Base-by-base conservation (phyloP, 2,329 filamentous ascomycete genomes). In the Hymenoscyphus fraxineus region DNA sequence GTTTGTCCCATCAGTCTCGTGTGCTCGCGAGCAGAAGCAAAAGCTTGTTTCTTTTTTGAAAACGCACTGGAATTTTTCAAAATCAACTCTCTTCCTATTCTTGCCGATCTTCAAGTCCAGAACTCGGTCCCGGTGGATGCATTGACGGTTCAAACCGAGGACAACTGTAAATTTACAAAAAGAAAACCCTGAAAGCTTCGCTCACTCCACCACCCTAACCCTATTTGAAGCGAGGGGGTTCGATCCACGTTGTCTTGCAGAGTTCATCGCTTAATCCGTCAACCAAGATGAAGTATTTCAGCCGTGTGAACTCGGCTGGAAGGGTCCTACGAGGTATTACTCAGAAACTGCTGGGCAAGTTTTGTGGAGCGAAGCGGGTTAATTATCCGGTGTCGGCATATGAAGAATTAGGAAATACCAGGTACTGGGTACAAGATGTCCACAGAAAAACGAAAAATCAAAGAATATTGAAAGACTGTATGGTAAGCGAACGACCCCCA, bases 171-270 rank as follows among this genome's bases (percentile, higher is more conserved):
- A n/a, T n/a, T n/a, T n/a, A 35, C 35, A 4, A 35, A 35, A 35
- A n/a, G n/a, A 47, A 19, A n/a, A 47, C 44, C 44, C 44, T 47
- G 16, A 47, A 47, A 47, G 44, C 44, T 47, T 47, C 16, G 35
- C 35, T 35, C 9, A 16, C 19, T 15, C 32, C 16, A 38, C 7
- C 47, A 35, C 35, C n/a, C n/a, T n/a, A n/a, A n/a, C n/a, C n/a
- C 35, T 35, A 35, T 35, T 5, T 5, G 47, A 12, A 61, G 51
- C 47, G 60, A 61, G 16, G 32, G 32, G 27, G 15, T 15, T 40
- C 31, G 16, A 31, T 41, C 44, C n/a, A 57, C 51, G 19, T 57
- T 32, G 60, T 55, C 44, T 32, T 57, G 60, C 51, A 61, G 47
- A 32, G 16, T 61, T 41, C 19, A 57, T 31, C 60, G 60, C 60